Conservation (phyloP, 495 filamentous ascomycete genomes). For the Aspergillus taichungensis region DNA sequence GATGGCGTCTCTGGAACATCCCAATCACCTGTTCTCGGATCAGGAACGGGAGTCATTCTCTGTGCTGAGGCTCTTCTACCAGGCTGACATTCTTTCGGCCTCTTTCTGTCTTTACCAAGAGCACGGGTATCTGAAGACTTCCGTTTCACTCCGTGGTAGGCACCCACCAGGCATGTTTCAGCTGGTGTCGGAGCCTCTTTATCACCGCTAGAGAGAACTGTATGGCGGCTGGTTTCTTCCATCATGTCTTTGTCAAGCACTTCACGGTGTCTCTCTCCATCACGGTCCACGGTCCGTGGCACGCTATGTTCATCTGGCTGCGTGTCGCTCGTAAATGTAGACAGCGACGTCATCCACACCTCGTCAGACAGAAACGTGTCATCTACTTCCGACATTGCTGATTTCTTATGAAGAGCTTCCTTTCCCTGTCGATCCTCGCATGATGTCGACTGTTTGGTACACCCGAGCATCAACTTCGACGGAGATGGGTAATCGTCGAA, state of each 20-base stretch:
- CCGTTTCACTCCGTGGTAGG: background rate
- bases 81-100: background rate
- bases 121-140: background rate
- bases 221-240: no score
- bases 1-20: background rate
- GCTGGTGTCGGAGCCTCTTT: no score
- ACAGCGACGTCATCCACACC: no score
- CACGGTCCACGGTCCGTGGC: no score
- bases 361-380: background rate
- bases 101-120: no score
- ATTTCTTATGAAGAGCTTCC: background rate
- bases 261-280: no score
- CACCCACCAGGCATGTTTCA: no score
- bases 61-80: background rate
- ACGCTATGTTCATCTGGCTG: no score
- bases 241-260: no score
- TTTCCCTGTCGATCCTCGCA: background rate
- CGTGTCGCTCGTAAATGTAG: no score
- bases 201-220: no score
- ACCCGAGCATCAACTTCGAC: slow-evolving; percentile 17
- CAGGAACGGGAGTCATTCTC: background rate
- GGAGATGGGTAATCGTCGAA: slow-evolving; percentile 36
- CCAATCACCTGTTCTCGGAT: background rate
- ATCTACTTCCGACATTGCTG: background rate
- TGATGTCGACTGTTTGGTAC: background rate